Percentiles rank a stretch among this genome's conserved stretches.
Evolutionary conservation across 306 rosid genomes (phyloP).

Genomic region (Astragalus membranaceus): DNA sequence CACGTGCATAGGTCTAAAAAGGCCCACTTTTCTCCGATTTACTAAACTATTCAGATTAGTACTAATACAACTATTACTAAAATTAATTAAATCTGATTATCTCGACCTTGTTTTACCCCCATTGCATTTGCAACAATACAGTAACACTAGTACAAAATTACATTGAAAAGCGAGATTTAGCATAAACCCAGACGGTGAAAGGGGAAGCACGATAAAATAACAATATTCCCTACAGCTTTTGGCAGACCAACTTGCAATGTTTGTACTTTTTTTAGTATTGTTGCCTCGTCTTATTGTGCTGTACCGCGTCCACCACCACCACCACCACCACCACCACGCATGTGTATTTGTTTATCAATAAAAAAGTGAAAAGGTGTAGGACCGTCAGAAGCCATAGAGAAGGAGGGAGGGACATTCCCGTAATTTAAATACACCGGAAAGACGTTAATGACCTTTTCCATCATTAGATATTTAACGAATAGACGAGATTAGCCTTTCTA

Average conservation of each 20-base stretch:
- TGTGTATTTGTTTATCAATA: neutral
- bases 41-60: neutral
- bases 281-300: neutral
- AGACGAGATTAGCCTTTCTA: neutral
- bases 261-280: too few relatives aligned
- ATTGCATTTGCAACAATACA: neutral
- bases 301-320: conserved; percentile 14
- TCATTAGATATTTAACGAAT: neutral
- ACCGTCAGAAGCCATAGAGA: neutral
- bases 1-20: conserved; percentile 41
- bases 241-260: neutral
- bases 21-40: neutral
- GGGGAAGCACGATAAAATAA: neutral
- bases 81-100: neutral
- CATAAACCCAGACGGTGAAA: conserved; percentile 1
- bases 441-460: neutral
- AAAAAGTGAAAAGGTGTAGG: neutral
- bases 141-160: neutral
- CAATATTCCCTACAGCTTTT: conserved; percentile 14
- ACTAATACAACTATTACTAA: neutral
- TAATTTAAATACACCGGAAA: neutral
- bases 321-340: neutral
- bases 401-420: neutral
- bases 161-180: conserved; percentile 14
- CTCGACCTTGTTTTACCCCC: conserved; percentile 4